Conservation (phyloP, 2,329 filamentous ascomycete genomes). For the Alternaria brassicae region DNA sequence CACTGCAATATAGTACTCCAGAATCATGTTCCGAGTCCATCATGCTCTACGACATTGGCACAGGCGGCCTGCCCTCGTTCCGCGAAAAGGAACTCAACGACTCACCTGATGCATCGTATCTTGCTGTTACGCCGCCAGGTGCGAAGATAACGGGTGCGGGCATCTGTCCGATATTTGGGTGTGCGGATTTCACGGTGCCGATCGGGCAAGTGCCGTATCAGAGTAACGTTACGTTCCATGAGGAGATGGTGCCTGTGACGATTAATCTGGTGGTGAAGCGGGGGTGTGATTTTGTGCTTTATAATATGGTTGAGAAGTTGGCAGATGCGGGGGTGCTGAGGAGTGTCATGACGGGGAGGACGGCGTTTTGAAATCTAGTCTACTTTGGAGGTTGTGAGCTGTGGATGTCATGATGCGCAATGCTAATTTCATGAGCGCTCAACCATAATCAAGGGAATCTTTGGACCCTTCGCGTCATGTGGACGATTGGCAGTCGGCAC, state of each 20-base stretch:
- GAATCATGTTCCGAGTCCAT: constrained; percentile 53
- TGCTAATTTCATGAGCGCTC: neutral
- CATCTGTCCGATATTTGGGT: constrained; percentile 50
- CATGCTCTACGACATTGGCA: constrained; percentile 55
- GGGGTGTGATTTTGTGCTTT: constrained; percentile 55
- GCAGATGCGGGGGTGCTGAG: constrained; percentile 51
- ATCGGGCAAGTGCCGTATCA: constrained; percentile 54
- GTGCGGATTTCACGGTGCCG: constrained; percentile 53
- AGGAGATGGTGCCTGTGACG: constrained; percentile 54
- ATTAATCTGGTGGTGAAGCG: constrained; percentile 53
- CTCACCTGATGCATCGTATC: constrained; percentile 41
- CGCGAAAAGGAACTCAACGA: constrained; percentile 48
- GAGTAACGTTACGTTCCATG: constrained; percentile 50
- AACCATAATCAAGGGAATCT: neutral
- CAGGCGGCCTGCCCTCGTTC: constrained; percentile 52
- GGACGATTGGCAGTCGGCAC: neutral
- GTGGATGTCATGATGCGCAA: neutral
- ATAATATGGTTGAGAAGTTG: constrained; percentile 52
- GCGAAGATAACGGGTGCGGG: constrained; percentile 45
- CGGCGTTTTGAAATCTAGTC: constrained; percentile 39
- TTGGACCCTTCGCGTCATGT: neutral
- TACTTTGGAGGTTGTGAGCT: neutral
- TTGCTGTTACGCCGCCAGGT: constrained; percentile 40
- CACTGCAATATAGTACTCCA: constrained; percentile 47
- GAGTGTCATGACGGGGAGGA: constrained; percentile 53